phyloP scores from a whole-genome alignment of 2,329 filamentous ascomycete species.

The Ceratocystis diversiconidia region DNA sequence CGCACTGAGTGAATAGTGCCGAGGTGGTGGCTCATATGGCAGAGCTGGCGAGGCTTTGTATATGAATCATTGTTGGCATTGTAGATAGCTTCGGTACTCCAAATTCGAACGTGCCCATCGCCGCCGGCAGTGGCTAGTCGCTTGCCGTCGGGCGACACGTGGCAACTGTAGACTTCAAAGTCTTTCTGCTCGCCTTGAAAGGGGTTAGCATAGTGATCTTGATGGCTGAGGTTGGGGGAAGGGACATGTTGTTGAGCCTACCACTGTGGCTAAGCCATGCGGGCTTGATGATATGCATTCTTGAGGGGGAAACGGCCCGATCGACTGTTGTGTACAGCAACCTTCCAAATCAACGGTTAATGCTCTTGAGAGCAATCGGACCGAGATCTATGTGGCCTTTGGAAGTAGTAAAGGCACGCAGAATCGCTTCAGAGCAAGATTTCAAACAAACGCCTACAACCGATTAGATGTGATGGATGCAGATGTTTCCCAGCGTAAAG shows the following conservation, averaged over 20 bases:
- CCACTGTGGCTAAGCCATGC: conserved; percentile 87
- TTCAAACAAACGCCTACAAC: not conserved
- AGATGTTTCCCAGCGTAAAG: not conserved
- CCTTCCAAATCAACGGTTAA: no score
- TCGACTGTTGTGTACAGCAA: not conserved
- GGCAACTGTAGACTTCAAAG: conserved; percentile 96
- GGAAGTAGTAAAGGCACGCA: not conserved
- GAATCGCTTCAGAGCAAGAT: not conserved
- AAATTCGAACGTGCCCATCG: conserved; percentile 94
- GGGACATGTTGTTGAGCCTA: conserved; percentile 4
- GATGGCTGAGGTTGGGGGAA: no score
- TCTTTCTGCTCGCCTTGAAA: conserved; percentile 70
- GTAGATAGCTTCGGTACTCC: conserved; percentile 90
- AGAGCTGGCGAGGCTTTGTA: conserved; percentile 76
- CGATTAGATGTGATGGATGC: not conserved
- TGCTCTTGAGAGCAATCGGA: no score
- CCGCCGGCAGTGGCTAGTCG: conserved; percentile 87
- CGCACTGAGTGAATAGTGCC: conserved; percentile 94
- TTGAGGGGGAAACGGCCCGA: conserved; percentile 9
- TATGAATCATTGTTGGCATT: conserved; percentile 60
- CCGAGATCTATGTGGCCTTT: not conserved
- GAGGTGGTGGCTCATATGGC: conserved; percentile 95
- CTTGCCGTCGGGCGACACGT: conserved; percentile 87
- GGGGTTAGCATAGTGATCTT: not conserved
- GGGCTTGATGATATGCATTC: conserved; percentile 83